phyloP scores from a whole-genome alignment of 192 early-diverging fungal species.

The Rhizoclosmatium globosum region DNA sequence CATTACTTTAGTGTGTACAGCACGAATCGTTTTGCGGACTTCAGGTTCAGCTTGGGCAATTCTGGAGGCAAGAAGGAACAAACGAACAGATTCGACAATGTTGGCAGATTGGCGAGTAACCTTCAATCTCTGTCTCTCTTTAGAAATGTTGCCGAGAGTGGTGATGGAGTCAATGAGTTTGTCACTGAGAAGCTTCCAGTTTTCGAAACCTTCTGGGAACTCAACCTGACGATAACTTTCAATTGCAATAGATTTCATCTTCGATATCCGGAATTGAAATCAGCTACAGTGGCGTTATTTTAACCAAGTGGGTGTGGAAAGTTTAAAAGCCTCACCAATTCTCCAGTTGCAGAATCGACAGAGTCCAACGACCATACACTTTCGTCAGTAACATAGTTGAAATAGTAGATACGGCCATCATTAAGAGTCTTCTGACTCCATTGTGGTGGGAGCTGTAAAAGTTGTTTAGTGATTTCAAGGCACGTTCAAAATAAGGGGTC shows the following conservation, averaged over 20 bases:
- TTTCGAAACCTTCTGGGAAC: slow-evolving; percentile 10
- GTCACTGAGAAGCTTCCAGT: slow-evolving; percentile 52
- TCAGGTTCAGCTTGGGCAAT: slow-evolving; percentile 46
- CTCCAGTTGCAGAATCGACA: slow-evolving; percentile 48
- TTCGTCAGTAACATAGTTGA: slow-evolving; percentile 75
- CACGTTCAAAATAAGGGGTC: neutral
- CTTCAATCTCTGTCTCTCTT: slow-evolving; percentile 48
- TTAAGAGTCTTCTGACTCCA: slow-evolving; percentile 69
- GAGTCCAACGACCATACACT: slow-evolving; percentile 60
- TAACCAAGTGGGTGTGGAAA: neutral
- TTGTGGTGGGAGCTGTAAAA: slow-evolving; percentile 52
- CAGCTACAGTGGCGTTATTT: neutral
- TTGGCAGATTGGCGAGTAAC: slow-evolving; percentile 49
- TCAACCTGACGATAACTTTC: slow-evolving; percentile 1
- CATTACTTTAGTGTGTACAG: slow-evolving; percentile 80
- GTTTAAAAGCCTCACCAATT: slow-evolving; percentile 42
- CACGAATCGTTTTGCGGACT: slow-evolving; percentile 66
- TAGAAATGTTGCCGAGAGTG: slow-evolving; percentile 45
- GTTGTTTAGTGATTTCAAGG: neutral
- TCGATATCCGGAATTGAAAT: slow-evolving; percentile 41
- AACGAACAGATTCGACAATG: slow-evolving; percentile 60
- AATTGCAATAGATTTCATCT: slow-evolving; percentile 27
- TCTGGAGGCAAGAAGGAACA: slow-evolving; percentile 59
- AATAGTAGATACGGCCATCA: slow-evolving; percentile 70
- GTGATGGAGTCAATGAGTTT: slow-evolving; percentile 53